Evolutionary conservation across 2,329 filamentous ascomycete genomes (phyloP), one percentile per base, ranked within the genome.

Genomic region (Diaporthe helianthi): DNA sequence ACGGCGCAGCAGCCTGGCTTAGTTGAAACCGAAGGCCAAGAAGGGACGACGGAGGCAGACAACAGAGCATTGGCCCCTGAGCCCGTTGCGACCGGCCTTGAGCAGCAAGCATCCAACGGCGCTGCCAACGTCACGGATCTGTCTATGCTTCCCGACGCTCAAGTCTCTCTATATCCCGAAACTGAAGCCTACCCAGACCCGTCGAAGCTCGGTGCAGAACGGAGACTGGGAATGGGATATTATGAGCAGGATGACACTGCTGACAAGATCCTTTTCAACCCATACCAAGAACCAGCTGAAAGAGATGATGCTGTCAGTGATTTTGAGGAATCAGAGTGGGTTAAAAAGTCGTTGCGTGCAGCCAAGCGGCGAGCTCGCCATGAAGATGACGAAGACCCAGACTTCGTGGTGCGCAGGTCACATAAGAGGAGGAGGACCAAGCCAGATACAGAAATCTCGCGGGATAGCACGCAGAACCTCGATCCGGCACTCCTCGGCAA

Each of bases 201-300:
- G 8, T 79, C 83, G n/a, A 74, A 80, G 44, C 76, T 83, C 46
- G 79, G 78, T 49, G 80, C 79, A n/a, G 83, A 85, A 63, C 80
- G 85, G 38, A 85, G 83, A 76, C 80, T 89, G 72, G 87, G 87
- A 19, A 85, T 87, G 81, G 87, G 86, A 12, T 89, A 89, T 76
- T 89, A 89, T 74, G 83, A 89, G 68, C 86, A 87, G 73, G 85
- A 87, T 70, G 85, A 87, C 72, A 83, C 82, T 26, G 82, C 84
- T 1, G 86, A 89, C 75, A 86, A 81, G 74, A 89, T 89, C 75
- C 76, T 89, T 3, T 89, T 89, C 69, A 85, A 89, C 71, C 84
- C 84, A 10, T 89, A 88, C 74, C 84, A 88, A 72, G 81, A 81
- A 33, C 87, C 86, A 6, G 78, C 83, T 15, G 79, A 81, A 4